phyloP scores from a whole-genome alignment of 352 stramenopile genomes.

The Pythium scleroteichum region DNA sequence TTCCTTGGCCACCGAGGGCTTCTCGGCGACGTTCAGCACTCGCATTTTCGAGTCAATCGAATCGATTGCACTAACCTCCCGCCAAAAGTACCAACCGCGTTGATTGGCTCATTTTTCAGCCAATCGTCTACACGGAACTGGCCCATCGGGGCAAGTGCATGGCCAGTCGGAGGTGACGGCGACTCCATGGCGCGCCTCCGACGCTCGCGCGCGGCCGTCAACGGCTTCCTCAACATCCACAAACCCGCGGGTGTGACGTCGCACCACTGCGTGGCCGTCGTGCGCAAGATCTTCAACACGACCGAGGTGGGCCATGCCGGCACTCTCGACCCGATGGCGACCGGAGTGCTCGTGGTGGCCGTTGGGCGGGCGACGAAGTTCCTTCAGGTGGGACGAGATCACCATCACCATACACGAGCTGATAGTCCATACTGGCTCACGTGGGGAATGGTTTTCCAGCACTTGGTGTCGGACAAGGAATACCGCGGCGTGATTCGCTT shows the following conservation, averaged over 20 bases:
- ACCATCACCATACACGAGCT: neutral
- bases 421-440: neutral
- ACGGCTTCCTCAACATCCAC: conserved; percentile 79
- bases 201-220: conserved; percentile 30
- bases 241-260: conserved; percentile 81
- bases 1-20: conserved; percentile 98
- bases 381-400: conserved; percentile 55
- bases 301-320: conserved; percentile 77
- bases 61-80: conserved; percentile 10
- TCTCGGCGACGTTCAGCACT: conserved; percentile 99
- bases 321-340: conserved; percentile 89
- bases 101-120: conserved; percentile 27
- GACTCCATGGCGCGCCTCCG: conserved; percentile 27
- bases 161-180: neutral
- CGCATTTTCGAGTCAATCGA: too few relatives aligned
- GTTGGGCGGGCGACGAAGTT: conserved; percentile 83
- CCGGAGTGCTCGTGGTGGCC: conserved; percentile 80
- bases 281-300: conserved; percentile 75
- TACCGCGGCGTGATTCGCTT: conserved; percentile 77
- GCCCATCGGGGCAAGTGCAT: conserved; percentile 4
- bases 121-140: conserved; percentile 15
- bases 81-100: conserved; percentile 19
- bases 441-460: conserved; percentile 27
- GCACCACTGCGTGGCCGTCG: conserved; percentile 67
- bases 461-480: conserved; percentile 68